Evolutionary conservation across 306 rosid genomes (phyloP).

Genomic region (Myrica gale): DNA sequence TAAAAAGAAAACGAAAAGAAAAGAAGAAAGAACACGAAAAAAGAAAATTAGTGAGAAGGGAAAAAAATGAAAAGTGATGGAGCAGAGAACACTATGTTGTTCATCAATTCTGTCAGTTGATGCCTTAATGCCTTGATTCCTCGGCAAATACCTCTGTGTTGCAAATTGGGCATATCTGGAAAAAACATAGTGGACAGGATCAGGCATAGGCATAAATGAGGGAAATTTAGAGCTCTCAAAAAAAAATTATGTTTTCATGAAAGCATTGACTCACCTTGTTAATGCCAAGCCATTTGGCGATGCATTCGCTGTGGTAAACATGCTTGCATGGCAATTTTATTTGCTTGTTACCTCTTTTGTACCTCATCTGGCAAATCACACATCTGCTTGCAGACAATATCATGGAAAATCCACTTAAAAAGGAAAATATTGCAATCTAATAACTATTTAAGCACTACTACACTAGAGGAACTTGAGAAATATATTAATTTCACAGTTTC

Average conservation of each 20-base stretch:
- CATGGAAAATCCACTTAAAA: not conserved
- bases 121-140: conserved; percentile 44
- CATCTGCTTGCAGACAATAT: conserved; percentile 47
- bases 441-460: not conserved
- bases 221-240: conserved; percentile 8
- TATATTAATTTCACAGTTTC: not conserved
- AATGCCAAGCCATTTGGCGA: conserved; percentile 88
- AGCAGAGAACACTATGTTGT: conserved; percentile 18
- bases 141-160: conserved; percentile 78
- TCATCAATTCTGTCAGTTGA: conserved; percentile 13
- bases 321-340: conserved; percentile 87
- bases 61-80: conserved; percentile 11
- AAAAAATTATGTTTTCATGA: conserved; percentile 7
- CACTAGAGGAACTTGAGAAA: not conserved
- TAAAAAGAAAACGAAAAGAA: not conserved
- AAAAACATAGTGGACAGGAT: not conserved
- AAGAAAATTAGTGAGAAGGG: not conserved
- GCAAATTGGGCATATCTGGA: conserved; percentile 91
- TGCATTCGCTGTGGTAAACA: conserved; percentile 77
- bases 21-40: not conserved
- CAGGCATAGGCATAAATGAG: not conserved
- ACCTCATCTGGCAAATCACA: conserved; percentile 88
- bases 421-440: not conserved
- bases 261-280: conserved; percentile 57
- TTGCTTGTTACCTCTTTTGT: conserved; percentile 79